These are phyloP conservation scores for Protea cynaroides DNA, from an alignment of 164 flowering plant species.

Conservation along the genomic window DNA sequence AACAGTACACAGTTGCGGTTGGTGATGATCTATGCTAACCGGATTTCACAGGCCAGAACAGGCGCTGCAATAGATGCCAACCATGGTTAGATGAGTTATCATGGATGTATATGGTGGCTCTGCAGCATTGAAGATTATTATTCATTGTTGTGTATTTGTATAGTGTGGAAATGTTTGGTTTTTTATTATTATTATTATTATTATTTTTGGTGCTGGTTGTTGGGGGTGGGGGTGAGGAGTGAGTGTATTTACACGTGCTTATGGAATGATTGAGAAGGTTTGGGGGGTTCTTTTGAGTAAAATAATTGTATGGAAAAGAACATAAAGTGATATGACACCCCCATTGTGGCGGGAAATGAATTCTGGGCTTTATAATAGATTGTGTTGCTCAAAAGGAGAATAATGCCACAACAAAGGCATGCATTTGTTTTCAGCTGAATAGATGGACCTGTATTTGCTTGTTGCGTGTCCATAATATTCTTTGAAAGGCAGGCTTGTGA, in stretches of 20 bases:
- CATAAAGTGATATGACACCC: not conserved
- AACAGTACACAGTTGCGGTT: slow-evolving; percentile 86
- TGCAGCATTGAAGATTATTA: not conserved
- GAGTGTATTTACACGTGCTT: not conserved
- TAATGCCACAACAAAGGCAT: not conserved
- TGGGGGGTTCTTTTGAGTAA: not conserved
- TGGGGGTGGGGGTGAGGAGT: not conserved
- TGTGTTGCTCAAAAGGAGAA: not conserved
- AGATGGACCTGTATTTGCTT: too few species aligned
- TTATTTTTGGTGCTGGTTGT: not conserved
- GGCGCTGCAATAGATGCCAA: slow-evolving; percentile 55
- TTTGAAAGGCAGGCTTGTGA: too few species aligned
- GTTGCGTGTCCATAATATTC: too few species aligned
- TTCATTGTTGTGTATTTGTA: not conserved
- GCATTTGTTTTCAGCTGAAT: too few species aligned
- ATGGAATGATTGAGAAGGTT: not conserved
- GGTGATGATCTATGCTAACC: slow-evolving; percentile 93
- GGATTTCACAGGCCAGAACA: slow-evolving; percentile 93
- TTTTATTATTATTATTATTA: too few species aligned
- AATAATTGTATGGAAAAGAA: not conserved
- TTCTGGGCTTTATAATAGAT: not conserved
- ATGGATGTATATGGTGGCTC: not conserved
- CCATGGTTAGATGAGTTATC: slow-evolving; percentile 24
- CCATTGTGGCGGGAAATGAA: not conserved
- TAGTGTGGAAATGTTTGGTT: not conserved